Conservation (phyloP, 345 rosid genomes). For the Viola odorata region DNA sequence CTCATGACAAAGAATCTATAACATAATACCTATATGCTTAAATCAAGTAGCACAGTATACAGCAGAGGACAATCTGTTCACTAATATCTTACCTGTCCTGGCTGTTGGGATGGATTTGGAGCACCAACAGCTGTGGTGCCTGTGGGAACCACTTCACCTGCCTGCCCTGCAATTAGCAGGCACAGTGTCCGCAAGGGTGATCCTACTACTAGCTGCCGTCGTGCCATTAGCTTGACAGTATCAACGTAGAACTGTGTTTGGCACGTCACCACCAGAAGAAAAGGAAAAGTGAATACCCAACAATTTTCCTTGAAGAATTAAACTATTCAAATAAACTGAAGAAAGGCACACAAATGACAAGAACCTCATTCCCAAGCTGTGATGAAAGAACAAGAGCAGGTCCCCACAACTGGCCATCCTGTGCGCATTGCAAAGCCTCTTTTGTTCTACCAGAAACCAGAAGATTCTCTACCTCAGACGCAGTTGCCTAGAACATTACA, state of each 20-base stretch:
- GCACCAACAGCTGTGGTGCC: conserved; percentile 39
- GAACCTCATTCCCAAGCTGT: conserved; percentile 94
- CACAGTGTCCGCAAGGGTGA: conserved; percentile 95
- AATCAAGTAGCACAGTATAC: not conserved
- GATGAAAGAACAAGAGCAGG: conserved; percentile 95
- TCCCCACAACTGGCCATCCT: conserved; percentile 98
- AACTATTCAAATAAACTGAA: conserved; percentile 8
- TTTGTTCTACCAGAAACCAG: conserved; percentile 88
- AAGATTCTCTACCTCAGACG: conserved; percentile 85
- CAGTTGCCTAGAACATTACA: conserved; percentile 62
- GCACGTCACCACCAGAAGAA: conserved; percentile 12
- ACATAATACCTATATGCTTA: not conserved
- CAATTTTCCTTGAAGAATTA: conserved; percentile 3
- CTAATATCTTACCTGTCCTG: conserved; percentile 49
- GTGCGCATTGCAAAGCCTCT: conserved; percentile 81
- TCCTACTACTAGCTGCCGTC: conserved; percentile 81
- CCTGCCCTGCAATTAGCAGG: conserved; percentile 95
- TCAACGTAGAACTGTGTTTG: conserved; percentile 78
- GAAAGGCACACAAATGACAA: conserved; percentile 10
- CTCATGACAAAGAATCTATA: not conserved
- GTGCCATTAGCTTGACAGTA: conserved; percentile 96
- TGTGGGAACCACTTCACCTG: conserved; percentile 75
- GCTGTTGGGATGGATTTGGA: conserved; percentile 35
- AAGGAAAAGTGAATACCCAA: conserved; percentile 3
- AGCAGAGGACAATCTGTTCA: not conserved